Evolutionary conservation across 1,284 basidiomycete species (phyloP).

Genomic region (Rhizoctonia solani): DNA sequence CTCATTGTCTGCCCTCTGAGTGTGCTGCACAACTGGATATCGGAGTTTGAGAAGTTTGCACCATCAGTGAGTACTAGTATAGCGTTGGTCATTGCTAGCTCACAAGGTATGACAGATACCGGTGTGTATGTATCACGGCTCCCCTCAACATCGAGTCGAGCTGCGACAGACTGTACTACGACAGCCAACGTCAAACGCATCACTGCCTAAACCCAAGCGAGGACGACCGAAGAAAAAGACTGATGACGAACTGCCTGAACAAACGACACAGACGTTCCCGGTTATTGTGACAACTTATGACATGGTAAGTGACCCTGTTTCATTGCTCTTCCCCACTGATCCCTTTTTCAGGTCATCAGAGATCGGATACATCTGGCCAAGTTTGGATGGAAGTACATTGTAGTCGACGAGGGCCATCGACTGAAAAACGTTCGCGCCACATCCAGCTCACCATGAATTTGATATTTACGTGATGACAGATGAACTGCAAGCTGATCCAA

Average conservation of each 20-base stretch:
- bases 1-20: conserved; percentile 91
- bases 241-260: conserved; percentile 24
- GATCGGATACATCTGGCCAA: conserved; percentile 70
- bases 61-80: conserved; percentile 59
- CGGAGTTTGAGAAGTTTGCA: conserved; percentile 85
- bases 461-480: background rate
- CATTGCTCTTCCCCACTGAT: background rate
- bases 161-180: conserved; percentile 64
- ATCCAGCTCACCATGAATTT: background rate
- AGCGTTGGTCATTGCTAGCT: background rate
- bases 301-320: conserved; percentile 50
- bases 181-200: conserved; percentile 39
- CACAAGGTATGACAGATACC: conserved; percentile 59
- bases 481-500: conserved; percentile 63
- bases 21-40: conserved; percentile 89
- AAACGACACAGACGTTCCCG: conserved; percentile 55
- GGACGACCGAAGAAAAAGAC: conserved; percentile 30
- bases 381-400: conserved; percentile 89
- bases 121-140: conserved; percentile 88
- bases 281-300: conserved; percentile 92
- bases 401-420: conserved; percentile 95
- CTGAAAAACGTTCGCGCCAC: conserved; percentile 71
- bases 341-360: conserved; percentile 61
- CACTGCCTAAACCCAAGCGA: conserved; percentile 31
- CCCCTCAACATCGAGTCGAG: conserved; percentile 73